Conservation (phyloP, 1,284 basidiomycete genomes). For the Heterobasidion parviporum region DNA sequence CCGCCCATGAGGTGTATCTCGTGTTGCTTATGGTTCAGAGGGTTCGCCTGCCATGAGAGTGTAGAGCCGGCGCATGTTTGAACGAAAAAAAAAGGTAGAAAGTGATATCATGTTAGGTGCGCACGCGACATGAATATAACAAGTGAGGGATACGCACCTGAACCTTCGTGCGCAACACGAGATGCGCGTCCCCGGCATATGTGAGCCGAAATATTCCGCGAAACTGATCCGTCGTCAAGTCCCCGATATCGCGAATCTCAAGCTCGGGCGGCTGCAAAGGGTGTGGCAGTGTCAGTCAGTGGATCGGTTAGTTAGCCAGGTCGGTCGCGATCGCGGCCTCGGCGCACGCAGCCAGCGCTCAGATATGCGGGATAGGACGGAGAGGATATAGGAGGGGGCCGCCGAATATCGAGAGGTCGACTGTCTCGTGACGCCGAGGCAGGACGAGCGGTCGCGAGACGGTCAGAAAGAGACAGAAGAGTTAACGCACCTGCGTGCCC, state of each 20-base stretch:
- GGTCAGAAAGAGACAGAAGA: no score
- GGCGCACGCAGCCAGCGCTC: no score
- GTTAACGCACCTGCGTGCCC: constrained; percentile 79
- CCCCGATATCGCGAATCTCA: constrained; percentile 96
- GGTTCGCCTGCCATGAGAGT: constrained; percentile 67
- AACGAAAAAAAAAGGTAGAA: background rate
- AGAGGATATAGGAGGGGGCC: no score
- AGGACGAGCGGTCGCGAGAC: background rate
- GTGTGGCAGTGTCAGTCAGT: background rate
- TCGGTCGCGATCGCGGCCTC: no score
- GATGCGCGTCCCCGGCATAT: constrained; percentile 93
- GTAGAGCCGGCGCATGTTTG: background rate
- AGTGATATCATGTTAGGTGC: background rate
- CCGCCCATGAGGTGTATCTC: constrained; percentile 74
- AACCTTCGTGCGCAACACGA: constrained; percentile 94
- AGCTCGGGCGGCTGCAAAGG: constrained; percentile 82
- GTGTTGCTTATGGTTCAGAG: constrained; percentile 83
- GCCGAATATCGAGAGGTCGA: no score
- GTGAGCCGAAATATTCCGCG: constrained; percentile 95
- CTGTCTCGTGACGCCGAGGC: no score
- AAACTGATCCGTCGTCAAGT: constrained; percentile 93
- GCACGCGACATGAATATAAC: background rate
- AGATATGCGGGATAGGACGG: no score
- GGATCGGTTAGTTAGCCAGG: no score
- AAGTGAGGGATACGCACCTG: constrained; percentile 51